phyloP scores from a whole-genome alignment of 495 filamentous ascomycete genomes.

The Neurospora tetraspora region DNA sequence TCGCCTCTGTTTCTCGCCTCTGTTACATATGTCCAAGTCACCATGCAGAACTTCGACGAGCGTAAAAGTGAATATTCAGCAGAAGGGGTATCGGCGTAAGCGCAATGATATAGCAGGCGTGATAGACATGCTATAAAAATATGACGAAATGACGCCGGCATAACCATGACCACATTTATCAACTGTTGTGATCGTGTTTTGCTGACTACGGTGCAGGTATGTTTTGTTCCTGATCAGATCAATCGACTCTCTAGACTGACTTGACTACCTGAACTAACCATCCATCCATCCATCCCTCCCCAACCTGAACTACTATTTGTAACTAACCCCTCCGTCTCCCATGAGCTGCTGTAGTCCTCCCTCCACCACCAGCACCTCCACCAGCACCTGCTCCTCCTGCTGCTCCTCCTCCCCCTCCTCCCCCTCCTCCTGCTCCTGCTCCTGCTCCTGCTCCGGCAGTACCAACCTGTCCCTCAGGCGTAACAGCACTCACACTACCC shows the following conservation, averaged over 20 bases:
- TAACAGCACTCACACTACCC: background rate
- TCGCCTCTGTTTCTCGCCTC: too few species aligned
- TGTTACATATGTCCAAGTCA: background rate
- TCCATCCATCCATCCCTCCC: background rate
- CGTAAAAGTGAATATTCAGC: too few species aligned
- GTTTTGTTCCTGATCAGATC: background rate
- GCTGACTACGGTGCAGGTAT: too few species aligned
- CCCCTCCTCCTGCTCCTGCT: background rate
- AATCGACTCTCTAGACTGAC: background rate
- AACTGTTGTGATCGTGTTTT: too few species aligned
- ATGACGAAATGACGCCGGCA: too few species aligned
- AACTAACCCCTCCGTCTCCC: background rate
- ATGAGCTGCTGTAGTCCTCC: background rate
- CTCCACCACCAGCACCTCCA: background rate
- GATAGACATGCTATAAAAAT: too few species aligned
- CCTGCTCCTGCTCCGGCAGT: background rate
- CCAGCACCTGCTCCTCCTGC: background rate
- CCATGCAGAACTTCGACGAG: too few species aligned
- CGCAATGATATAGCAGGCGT: too few species aligned
- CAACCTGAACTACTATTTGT: background rate
- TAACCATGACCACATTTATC: too few species aligned
- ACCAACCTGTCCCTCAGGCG: background rate
- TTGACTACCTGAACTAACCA: background rate
- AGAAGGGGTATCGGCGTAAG: too few species aligned
- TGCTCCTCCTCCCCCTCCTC: background rate